Base-by-base conservation (phyloP, 2,329 filamentous ascomycete genomes). In the Paecilomyces variotii region DNA sequence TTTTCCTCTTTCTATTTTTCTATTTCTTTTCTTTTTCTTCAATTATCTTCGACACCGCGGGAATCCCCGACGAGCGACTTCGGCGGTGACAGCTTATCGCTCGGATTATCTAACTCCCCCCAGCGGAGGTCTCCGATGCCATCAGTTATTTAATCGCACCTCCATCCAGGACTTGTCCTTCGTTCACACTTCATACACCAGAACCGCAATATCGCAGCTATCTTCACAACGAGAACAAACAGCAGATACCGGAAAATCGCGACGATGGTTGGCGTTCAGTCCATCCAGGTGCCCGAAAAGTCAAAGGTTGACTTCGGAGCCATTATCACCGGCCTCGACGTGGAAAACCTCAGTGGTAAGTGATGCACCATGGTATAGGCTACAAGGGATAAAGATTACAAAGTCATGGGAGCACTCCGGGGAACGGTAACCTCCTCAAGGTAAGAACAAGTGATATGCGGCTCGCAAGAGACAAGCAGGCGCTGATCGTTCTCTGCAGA, bases 291-390 rank as follows among this genome's bases (percentile, higher is more conserved):
- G 5, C 64, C 68, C 3, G 39, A 63, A 0, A 71, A 68, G 26
- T 77, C 73, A 4, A 55, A 67, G 2, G 74, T 85, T 60, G 78
- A 85, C 66, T 87, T 89, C 58, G 87, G 87, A 1, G 86, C 84
- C 9, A 69, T 81, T 27, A 77, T 88, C 61, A 74, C 77, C 39
- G 82, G 84, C 53, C 76, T 81, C 39, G 80, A 88, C 64, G 73
- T 88, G 49, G 84, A 89, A 66, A 81, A 83, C 56, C 73, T 89
- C 53, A 82, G 78, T 56, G 83, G 84, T 86, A 80, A 78, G 80
- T 59, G 35, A 71, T 54, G 24, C 26, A 52, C 56, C 24, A 51
- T 53, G 27, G 49, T 26, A 53, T 57, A 61, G 64, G 62, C 64
- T 32, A 63, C 53, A 57, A 57, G 59, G 53, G 61, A 53, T 59